Evolutionary conservation across 768 basidiomycete genomes (phyloP).

Genomic region (Termitomyces sp.): DNA sequence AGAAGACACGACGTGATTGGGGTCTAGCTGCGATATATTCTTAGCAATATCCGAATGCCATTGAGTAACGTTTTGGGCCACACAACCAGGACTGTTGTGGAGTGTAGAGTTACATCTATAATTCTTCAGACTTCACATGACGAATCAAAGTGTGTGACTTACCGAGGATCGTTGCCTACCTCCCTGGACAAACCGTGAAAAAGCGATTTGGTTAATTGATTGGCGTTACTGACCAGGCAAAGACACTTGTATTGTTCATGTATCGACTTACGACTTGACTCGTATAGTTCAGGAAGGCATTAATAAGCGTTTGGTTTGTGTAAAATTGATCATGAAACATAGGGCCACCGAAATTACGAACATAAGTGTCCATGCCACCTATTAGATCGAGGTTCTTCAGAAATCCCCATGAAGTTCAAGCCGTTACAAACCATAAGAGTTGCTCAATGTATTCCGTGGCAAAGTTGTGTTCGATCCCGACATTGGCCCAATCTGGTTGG

Average conservation of each 20-base stretch:
- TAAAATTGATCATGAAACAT: conserved; percentile 57
- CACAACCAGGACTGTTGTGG: conserved; percentile 35
- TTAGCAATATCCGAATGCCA: conserved; percentile 49
- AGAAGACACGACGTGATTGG: conserved; percentile 59
- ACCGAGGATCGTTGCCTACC: conserved; percentile 65
- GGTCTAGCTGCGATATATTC: conserved; percentile 48
- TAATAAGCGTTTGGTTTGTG: conserved; percentile 41
- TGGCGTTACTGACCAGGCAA: conserved; percentile 37
- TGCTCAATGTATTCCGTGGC: conserved; percentile 52
- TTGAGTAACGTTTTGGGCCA: conserved; percentile 44
- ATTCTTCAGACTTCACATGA: not conserved
- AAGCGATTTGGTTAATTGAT: conserved; percentile 11
- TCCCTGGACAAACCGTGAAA: conserved; percentile 37
- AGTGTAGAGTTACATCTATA: conserved; percentile 55
- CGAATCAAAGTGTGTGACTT: not conserved
- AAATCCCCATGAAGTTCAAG: not conserved
- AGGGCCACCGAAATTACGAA: conserved; percentile 40
- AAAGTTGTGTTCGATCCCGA: conserved; percentile 17
- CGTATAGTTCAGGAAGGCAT: conserved; percentile 55
- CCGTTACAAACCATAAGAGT: conserved; percentile 46
- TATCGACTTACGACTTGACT: conserved; percentile 52
- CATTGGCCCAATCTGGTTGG: conserved; percentile 24
- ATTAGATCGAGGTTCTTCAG: not conserved
- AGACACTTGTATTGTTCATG: conserved; percentile 43
- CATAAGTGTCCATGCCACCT: conserved; percentile 68